phyloP scores from a whole-genome alignment of 768 basidiomycete genomes.

The Tephrocybe sp. region DNA sequence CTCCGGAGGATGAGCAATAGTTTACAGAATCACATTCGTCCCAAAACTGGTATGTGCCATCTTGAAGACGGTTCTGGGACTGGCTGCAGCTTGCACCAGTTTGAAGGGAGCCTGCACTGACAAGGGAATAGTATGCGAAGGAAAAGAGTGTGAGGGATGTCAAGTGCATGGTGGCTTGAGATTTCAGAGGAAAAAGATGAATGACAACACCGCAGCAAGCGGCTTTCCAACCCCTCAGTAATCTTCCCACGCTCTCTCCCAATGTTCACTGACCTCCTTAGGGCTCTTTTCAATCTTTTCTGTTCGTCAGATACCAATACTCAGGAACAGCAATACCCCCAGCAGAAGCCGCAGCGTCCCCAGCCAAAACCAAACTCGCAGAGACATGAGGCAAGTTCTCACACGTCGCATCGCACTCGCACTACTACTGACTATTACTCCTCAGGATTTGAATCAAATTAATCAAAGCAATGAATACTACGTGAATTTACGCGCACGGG shows the following conservation, averaged over 20 bases:
- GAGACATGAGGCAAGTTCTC: constrained; percentile 8
- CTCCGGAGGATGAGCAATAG: constrained; percentile 55
- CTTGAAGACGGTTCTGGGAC: constrained; percentile 63
- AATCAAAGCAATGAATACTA: constrained; percentile 77
- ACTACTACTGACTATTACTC: neutral
- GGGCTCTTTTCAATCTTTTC: constrained; percentile 26
- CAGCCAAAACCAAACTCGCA: constrained; percentile 11
- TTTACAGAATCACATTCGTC: constrained; percentile 71
- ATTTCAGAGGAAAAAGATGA: neutral
- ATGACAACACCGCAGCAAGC: constrained; percentile 1
- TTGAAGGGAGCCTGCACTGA: constrained; percentile 44
- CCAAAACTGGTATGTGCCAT: constrained; percentile 77
- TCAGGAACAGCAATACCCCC: constrained; percentile 7
- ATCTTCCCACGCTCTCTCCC: neutral
- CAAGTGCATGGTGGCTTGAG: constrained; percentile 17
- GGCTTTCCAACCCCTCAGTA: neutral
- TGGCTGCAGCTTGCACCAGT: constrained; percentile 48
- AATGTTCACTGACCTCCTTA: constrained; percentile 27
- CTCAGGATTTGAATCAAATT: constrained; percentile 52
- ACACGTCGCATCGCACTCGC: too few relatives aligned
- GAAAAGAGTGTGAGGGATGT: constrained; percentile 53
- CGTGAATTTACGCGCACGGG: constrained; percentile 63
- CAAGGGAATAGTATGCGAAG: constrained; percentile 36
- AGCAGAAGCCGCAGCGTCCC: constrained; percentile 12
- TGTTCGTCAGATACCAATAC: constrained; percentile 15